These are phyloP conservation scores for Arxiozyma slooffiae DNA, from an alignment of 1,139 yeast genomes.

Conservation along the genomic window DNA sequence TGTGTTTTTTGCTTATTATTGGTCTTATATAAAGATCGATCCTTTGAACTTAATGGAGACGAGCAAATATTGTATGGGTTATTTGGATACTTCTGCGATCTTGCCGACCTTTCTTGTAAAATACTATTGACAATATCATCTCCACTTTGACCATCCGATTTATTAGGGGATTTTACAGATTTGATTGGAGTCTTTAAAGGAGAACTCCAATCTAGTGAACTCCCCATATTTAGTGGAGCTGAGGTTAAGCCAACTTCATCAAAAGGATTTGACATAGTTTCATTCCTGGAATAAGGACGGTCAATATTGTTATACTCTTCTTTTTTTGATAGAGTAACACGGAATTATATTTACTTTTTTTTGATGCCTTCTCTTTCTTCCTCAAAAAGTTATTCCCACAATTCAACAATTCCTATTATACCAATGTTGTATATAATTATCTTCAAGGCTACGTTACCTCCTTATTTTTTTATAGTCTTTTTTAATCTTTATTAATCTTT, in stretches of 20 bases:
- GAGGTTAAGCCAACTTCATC: neutral
- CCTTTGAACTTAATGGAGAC: slow-evolving; percentile 1
- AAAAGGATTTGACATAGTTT: neutral
- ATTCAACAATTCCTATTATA: neutral
- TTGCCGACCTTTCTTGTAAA: slow-evolving; percentile 1
- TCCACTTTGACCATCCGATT: neutral
- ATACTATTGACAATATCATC: slow-evolving; percentile 4
- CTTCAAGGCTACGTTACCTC: neutral
- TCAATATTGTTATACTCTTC: neutral
- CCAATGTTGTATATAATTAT: no score
- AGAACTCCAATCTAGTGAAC: neutral
- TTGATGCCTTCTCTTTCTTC: neutral
- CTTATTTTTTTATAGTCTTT: neutral
- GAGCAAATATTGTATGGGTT: neutral
- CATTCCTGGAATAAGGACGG: neutral
- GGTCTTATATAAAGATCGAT: neutral
- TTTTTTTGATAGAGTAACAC: no score
- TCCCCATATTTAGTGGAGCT: neutral
- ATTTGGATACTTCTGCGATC: neutral
- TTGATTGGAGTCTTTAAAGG: neutral
- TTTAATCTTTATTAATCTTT: no score
- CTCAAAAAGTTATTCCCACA: neutral
- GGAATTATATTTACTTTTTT: neutral
- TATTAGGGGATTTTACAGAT: neutral
- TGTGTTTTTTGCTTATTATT: neutral